phyloP scores from a whole-genome alignment of 257 asterid species.

The Hygrophila difformis region DNA sequence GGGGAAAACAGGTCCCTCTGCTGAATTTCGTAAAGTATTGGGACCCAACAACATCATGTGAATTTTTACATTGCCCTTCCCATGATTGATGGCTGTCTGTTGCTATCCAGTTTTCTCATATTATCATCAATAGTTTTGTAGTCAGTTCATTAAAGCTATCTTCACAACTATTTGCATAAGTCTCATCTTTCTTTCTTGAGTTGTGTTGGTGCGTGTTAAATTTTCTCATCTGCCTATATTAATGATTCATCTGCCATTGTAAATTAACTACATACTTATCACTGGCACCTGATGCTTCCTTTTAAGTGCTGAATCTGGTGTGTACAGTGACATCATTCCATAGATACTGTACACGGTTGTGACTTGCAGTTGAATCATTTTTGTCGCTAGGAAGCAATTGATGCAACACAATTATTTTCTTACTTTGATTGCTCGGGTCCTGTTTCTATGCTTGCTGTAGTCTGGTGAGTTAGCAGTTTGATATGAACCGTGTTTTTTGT shows the following conservation, averaged over 20 bases:
- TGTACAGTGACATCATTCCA: background rate
- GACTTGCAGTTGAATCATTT: too few relatives aligned
- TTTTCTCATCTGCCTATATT: slow-evolving; percentile 6
- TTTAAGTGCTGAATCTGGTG: too few relatives aligned
- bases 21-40: slow-evolving; percentile 25
- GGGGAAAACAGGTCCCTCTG: slow-evolving; percentile 34
- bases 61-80: slow-evolving; percentile 20
- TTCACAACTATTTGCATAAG: slow-evolving; percentile 24
- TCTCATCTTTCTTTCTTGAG: slow-evolving; percentile 11
- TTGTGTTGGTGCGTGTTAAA: slow-evolving; percentile 3
- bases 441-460: slow-evolving; percentile 2
- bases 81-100: slow-evolving; percentile 18
- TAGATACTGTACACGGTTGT: slow-evolving; percentile 1
- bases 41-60: slow-evolving; percentile 30
- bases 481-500: too few relatives aligned
- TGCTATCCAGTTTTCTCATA: slow-evolving; percentile 14
- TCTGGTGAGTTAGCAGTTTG: background rate
- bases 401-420: background rate
- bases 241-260: slow-evolving; percentile 4
- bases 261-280: background rate
- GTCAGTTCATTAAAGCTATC: slow-evolving; percentile 17
- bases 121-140: slow-evolving; percentile 14
- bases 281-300: too few relatives aligned
- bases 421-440: slow-evolving; percentile 15
- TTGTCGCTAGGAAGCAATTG: background rate